phyloP scores from a whole-genome alignment of 108 stramenopile genomes.

The Hondaea fermentalgiana region DNA sequence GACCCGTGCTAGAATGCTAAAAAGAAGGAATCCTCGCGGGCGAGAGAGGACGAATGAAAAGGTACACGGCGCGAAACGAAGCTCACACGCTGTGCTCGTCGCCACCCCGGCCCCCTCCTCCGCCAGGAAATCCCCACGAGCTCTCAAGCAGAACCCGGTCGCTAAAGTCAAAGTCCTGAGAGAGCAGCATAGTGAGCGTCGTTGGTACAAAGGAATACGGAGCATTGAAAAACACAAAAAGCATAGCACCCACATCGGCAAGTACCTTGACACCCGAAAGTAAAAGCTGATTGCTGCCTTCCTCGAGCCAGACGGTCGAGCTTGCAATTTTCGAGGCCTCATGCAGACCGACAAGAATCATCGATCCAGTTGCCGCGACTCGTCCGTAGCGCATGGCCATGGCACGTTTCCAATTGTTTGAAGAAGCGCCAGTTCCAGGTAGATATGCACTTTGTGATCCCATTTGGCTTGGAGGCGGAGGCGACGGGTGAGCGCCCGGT shows the following conservation, averaged over 20 bases:
- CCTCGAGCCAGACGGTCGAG: background rate
- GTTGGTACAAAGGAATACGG: background rate
- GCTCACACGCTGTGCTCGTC: background rate
- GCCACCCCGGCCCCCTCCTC: background rate
- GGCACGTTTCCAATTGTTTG: background rate
- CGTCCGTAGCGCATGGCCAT: background rate
- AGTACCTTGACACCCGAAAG: background rate
- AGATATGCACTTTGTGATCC: background rate
- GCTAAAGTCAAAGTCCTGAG: background rate
- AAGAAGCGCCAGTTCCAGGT: background rate
- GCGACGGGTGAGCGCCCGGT: no score
- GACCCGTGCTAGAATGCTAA: no score
- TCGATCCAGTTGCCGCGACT: background rate
- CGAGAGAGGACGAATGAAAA: no score
- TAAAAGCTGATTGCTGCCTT: background rate
- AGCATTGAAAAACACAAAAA: background rate
- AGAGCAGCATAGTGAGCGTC: background rate
- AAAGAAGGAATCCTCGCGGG: no score
- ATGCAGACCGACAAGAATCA: background rate
- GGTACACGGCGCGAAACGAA: no score
- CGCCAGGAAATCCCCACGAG: background rate
- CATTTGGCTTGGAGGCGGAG: no score
- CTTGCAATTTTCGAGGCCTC: background rate
- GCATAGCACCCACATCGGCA: background rate
- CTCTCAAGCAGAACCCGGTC: background rate